Conservation (phyloP, 1,284 basidiomycete species). For the Microbotryum scabiosae region DNA sequence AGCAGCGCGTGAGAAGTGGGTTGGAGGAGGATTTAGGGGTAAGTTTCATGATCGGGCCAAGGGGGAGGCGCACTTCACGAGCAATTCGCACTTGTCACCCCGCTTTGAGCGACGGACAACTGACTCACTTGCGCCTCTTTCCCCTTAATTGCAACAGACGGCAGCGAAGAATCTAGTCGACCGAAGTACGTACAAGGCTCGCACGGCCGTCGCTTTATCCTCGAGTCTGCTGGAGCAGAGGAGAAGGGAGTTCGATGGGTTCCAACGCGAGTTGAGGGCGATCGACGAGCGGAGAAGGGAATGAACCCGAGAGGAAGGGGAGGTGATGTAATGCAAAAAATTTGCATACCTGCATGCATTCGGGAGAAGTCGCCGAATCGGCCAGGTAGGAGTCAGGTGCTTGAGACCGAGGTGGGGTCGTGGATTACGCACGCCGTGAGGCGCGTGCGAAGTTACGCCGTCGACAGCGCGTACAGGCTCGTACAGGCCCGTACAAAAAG, state of each 20-base stretch:
- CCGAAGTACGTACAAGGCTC: constrained; percentile 4
- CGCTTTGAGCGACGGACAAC: background rate
- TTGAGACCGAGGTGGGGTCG: too few relatives aligned
- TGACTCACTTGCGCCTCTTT: too few relatives aligned
- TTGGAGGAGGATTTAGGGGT: constrained; percentile 26
- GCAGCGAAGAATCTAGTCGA: constrained; percentile 8
- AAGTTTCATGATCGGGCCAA: background rate
- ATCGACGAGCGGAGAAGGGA: background rate
- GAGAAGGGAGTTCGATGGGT: constrained; percentile 5
- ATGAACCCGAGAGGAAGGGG: too few relatives aligned
- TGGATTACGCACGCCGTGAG: too few relatives aligned
- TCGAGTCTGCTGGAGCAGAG: constrained; percentile 1
- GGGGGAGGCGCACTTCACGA: background rate
- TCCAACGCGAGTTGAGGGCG: background rate
- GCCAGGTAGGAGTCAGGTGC: too few relatives aligned
- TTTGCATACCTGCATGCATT: too few relatives aligned
- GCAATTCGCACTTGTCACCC: background rate
- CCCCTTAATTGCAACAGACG: background rate
- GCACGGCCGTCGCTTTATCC: constrained; percentile 10
- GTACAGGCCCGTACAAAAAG: too few relatives aligned
- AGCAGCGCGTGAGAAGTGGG: constrained; percentile 16
- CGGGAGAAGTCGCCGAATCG: too few relatives aligned
- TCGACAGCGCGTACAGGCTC: too few relatives aligned
- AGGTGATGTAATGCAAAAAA: too few relatives aligned
- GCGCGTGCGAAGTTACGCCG: too few relatives aligned